A percentile compares a stretch with the other conserved stretches of the same genome.
Evolutionary conservation across 352 stramenopile genomes (phyloP).

Genomic region (Globisporangium radiosum): DNA sequence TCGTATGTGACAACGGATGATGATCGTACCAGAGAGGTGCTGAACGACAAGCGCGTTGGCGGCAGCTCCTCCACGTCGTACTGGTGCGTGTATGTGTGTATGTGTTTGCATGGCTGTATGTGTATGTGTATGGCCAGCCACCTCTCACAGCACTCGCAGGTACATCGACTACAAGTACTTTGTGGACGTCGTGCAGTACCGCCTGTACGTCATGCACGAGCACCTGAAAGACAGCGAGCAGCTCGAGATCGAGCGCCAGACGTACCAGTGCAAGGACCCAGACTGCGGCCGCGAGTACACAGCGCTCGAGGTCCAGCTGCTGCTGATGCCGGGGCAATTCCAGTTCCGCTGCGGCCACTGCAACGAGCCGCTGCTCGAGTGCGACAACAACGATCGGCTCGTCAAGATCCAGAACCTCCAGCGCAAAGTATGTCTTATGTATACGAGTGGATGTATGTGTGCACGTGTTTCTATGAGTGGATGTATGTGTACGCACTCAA

Average conservation of each 20-base stretch:
- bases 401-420: conserved; percentile 68
- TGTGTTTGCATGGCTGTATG: too few relatives aligned
- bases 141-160: conserved; percentile 9
- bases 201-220: conserved; percentile 84
- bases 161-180: conserved; percentile 93
- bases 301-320: conserved; percentile 70
- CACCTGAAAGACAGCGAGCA: conserved; percentile 83
- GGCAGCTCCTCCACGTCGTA: conserved; percentile 86
- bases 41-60: conserved; percentile 81
- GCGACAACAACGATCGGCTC: conserved; percentile 82
- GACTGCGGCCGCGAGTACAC: conserved; percentile 86
- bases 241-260: conserved; percentile 83
- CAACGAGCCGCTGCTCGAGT: conserved; percentile 81
- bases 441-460: neutral
- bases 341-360: conserved; percentile 85
- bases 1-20: too few relatives aligned
- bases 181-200: conserved; percentile 85
- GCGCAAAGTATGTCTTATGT: conserved; percentile 42
- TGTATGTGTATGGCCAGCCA: neutral
- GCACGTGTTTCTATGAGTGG: neutral
- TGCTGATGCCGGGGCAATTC: conserved; percentile 79
- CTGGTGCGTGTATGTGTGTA: conserved; percentile 27
- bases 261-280: conserved; percentile 79
- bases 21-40: conserved; percentile 46
- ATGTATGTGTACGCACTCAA: neutral